Evolutionary conservation across 2,329 filamentous ascomycete genomes (phyloP).

Genomic region (Aspergillus vadensis): DNA sequence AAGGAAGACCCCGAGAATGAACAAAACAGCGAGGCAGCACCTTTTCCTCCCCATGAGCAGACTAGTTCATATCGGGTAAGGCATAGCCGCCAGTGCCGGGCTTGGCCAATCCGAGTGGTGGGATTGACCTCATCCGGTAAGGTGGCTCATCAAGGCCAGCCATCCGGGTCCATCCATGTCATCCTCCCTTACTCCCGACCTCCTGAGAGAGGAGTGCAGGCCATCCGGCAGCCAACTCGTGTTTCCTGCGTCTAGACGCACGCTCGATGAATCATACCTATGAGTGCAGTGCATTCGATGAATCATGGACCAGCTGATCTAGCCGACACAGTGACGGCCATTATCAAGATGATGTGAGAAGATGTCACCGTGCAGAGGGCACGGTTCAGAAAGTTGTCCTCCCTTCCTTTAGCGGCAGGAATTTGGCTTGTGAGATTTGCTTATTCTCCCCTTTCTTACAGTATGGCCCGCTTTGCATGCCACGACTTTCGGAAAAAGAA

Average conservation of each 20-base stretch:
- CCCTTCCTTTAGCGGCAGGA: conserved; percentile 1
- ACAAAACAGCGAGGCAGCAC: conserved; percentile 1
- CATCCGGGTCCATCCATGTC: conserved; percentile 3
- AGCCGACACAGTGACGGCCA: neutral
- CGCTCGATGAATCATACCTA: neutral
- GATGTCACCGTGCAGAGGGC: conserved; percentile 6
- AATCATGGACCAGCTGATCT: neutral
- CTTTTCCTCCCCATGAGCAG: neutral
- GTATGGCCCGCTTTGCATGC: conserved; percentile 2
- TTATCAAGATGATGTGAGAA: neutral
- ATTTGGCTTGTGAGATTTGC: conserved; percentile 1
- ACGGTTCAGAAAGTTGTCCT: conserved; percentile 7
- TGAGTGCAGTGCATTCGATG: neutral
- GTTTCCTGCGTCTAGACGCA: neutral
- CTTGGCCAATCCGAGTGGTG: conserved; percentile 7
- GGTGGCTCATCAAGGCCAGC: neutral
- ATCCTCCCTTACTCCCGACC: neutral
- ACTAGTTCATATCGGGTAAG: neutral
- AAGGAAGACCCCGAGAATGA: neutral
- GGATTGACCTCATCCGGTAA: conserved; percentile 9
- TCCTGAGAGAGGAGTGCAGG: neutral
- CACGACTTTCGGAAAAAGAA: neutral
- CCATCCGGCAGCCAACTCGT: conserved; percentile 4
- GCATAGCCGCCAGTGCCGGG: conserved; percentile 1
- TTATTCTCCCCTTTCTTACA: neutral